phyloP scores from a whole-genome alignment of 1,139 yeast species.

The Saccharomyces uvarum region DNA sequence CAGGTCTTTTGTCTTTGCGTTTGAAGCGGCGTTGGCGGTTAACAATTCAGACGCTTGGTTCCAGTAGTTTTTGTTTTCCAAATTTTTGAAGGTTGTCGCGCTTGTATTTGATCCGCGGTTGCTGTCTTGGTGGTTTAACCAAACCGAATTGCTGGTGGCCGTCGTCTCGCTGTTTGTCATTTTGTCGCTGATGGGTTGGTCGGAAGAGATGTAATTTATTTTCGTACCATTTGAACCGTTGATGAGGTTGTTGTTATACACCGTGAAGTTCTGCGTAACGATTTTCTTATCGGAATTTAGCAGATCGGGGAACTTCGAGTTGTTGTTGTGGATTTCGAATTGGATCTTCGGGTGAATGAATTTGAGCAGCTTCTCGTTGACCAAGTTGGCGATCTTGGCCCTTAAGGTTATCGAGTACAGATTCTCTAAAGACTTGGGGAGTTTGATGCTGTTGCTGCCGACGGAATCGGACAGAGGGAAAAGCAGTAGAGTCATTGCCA shows the following conservation, averaged over 20 bases:
- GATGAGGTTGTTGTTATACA: slow-evolving; percentile 1
- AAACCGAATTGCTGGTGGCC: not conserved
- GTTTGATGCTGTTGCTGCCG: slow-evolving; percentile 29
- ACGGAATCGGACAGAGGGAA: slow-evolving; percentile 39
- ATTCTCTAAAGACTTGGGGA: slow-evolving; percentile 47
- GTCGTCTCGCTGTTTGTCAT: not conserved
- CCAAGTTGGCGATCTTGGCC: slow-evolving; percentile 50
- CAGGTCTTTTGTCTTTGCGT: not conserved
- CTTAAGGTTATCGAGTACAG: slow-evolving; percentile 50
- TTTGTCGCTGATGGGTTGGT: not conserved
- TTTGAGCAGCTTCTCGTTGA: slow-evolving; percentile 38
- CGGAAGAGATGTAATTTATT: slow-evolving; percentile 1
- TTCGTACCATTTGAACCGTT: slow-evolving; percentile 7
- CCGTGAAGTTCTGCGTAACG: not conserved
- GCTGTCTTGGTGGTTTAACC: not conserved
- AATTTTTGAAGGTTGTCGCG: not conserved
- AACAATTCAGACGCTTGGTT: slow-evolving; percentile 2
- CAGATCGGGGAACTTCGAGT: slow-evolving; percentile 16
- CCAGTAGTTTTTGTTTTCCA: slow-evolving; percentile 2
- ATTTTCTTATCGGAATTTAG: slow-evolving; percentile 3
- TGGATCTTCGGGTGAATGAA: slow-evolving; percentile 20
- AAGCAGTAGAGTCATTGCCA: slow-evolving; percentile 58
- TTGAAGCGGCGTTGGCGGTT: not conserved
- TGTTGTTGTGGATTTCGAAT: slow-evolving; percentile 6
- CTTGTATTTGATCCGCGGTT: not conserved